phyloP scores from a whole-genome alignment of 352 stramenopile species.

The Blastocystis sp. region DNA sequence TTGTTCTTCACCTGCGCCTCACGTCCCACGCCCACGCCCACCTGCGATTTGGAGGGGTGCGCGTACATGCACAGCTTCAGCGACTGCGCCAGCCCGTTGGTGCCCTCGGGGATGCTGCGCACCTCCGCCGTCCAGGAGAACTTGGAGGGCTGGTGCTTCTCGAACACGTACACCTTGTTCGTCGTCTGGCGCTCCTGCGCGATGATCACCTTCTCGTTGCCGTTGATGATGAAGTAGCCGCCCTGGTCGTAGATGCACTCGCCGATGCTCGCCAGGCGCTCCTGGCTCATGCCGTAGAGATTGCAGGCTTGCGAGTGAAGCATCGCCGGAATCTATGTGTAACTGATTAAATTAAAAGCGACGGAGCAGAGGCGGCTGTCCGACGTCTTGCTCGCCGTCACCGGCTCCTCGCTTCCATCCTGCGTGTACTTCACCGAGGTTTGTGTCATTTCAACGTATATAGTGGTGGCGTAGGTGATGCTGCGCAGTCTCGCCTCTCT shows the following conservation, averaged over 20 bases:
- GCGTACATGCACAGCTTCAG: slow-evolving; percentile 60
- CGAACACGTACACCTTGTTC: slow-evolving; percentile 99
- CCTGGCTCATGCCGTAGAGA: slow-evolving; percentile 85
- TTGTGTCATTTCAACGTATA: slow-evolving; percentile 96
- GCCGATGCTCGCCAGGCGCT: slow-evolving; percentile 87
- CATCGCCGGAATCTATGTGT: slow-evolving; percentile 85
- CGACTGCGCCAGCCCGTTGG: slow-evolving; percentile 18
- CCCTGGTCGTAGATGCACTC: slow-evolving; percentile 99
- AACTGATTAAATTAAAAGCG: background rate
- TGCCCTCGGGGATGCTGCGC: slow-evolving; percentile 50
- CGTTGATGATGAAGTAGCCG: slow-evolving; percentile 99
- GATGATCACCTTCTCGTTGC: slow-evolving; percentile 95
- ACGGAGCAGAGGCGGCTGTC: slow-evolving; percentile 54
- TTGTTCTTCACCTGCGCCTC: slow-evolving; percentile 57
- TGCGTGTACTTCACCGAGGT: slow-evolving; percentile 79
- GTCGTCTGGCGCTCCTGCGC: slow-evolving; percentile 98
- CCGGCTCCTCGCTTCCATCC: slow-evolving; percentile 75
- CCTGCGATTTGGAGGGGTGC: slow-evolving; percentile 34
- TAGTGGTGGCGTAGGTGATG: slow-evolving; percentile 94
- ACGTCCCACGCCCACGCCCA: background rate
- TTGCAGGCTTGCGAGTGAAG: slow-evolving; percentile 86
- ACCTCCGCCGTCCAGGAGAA: slow-evolving; percentile 80
- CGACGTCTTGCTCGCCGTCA: slow-evolving; percentile 34
- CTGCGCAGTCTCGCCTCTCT: slow-evolving; percentile 95
- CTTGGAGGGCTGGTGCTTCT: slow-evolving; percentile 94